A percentile compares a stretch with the other conserved stretches of the same genome.
Conservation (phyloP, 768 basidiomycete species). For the Mycena latifolia region DNA sequence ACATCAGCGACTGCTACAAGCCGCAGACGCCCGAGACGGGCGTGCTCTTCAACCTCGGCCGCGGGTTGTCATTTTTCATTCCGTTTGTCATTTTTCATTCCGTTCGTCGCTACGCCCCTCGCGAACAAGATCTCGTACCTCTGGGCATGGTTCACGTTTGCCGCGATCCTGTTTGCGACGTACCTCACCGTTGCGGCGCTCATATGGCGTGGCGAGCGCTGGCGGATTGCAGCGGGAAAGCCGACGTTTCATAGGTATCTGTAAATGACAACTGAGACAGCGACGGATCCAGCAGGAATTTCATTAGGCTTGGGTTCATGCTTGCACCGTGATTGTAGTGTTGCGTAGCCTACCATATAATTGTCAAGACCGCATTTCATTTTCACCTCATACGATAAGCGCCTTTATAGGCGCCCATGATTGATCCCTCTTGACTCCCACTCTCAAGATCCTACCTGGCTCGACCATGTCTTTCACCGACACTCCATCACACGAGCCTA, state of each 20-base stretch:
- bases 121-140: slow-evolving; percentile 22
- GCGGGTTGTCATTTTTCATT: slow-evolving; percentile 29
- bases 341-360: too few species aligned
- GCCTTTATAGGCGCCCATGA: too few species aligned
- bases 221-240: slow-evolving; percentile 14
- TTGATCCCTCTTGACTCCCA: too few species aligned
- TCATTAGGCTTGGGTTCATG: too few species aligned
- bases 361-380: too few species aligned
- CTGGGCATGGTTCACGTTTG: slow-evolving; percentile 29
- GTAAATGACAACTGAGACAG: background rate
- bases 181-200: slow-evolving; percentile 23
- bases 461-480: too few species aligned
- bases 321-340: too few species aligned
- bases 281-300: too few species aligned
- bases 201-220: slow-evolving; percentile 23
- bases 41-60: slow-evolving; percentile 24
- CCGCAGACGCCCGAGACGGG: slow-evolving; percentile 35
- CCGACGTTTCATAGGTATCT: slow-evolving; percentile 20
- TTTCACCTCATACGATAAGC: too few species aligned
- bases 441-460: too few species aligned
- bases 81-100: slow-evolving; percentile 26
- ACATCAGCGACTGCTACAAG: slow-evolving; percentile 36
- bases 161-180: slow-evolving; percentile 19
- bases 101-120: slow-evolving; percentile 22
- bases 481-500: too few species aligned